These are phyloP conservation scores for Bipolaris bicolor DNA, from an alignment of 2,329 filamentous ascomycete genomes.

Conservation along the genomic window DNA sequence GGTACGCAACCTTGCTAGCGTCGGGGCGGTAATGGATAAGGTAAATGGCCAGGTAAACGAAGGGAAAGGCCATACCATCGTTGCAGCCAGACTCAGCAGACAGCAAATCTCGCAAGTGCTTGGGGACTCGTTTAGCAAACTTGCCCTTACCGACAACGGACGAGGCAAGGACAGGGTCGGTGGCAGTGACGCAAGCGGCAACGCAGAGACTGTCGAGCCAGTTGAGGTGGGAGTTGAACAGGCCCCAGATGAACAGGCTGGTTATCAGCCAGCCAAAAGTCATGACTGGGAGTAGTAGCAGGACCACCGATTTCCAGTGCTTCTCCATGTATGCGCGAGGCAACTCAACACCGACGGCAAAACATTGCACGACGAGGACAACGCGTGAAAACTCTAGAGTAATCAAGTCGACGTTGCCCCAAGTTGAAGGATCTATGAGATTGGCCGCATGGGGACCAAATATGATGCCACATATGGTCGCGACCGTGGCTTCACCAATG, in stretches of 20 bases:
- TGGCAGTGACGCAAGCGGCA: constrained; percentile 94
- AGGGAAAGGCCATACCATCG: constrained; percentile 99
- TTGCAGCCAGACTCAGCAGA: constrained; percentile 98
- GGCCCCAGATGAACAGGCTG: constrained; percentile 93
- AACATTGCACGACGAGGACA: constrained; percentile 89
- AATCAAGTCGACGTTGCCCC: constrained; percentile 85
- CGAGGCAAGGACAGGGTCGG: constrained; percentile 93
- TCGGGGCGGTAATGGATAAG: constrained; percentile 80
- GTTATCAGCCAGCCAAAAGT: constrained; percentile 93
- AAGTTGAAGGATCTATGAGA: constrained; percentile 74
- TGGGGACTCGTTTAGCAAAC: constrained; percentile 95
- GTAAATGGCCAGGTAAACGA: constrained; percentile 91
- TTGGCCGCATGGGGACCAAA: constrained; percentile 86
- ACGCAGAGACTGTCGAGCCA: constrained; percentile 90
- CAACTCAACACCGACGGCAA: constrained; percentile 88
- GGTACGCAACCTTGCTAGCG: constrained; percentile 71
- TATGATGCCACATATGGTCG: constrained; percentile 84
- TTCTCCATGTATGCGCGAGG: constrained; percentile 96
- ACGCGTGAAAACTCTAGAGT: constrained; percentile 90
- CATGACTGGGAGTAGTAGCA: constrained; percentile 94
- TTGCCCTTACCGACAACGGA: constrained; percentile 99
- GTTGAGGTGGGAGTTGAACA: constrained; percentile 72
- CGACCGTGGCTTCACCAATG: constrained; percentile 97
- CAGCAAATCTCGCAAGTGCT: constrained; percentile 92
- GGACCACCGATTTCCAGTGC: constrained; percentile 91